phyloP scores from a whole-genome alignment of 2,329 filamentous ascomycete genomes.

The Beauveria sp. region DNA sequence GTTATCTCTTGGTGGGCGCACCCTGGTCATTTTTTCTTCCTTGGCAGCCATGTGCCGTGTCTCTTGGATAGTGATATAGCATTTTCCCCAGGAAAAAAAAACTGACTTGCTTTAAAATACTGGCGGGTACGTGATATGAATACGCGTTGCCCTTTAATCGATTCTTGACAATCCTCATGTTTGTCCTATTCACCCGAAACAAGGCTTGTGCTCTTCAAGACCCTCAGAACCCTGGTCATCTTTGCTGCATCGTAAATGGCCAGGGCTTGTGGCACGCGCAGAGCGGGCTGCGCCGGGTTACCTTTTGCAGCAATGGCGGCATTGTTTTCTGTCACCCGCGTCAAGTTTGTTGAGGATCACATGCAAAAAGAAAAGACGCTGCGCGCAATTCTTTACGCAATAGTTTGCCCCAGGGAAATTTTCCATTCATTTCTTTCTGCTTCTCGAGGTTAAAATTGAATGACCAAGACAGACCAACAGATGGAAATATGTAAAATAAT shows the following conservation, averaged over 20 bases:
- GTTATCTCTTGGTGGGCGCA: neutral
- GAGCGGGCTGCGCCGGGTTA: neutral
- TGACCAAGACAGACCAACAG: neutral
- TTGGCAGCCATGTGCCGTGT: neutral
- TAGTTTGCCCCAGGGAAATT: neutral
- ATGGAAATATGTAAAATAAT: neutral
- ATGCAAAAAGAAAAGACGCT: constrained; percentile 2
- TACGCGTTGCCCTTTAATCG: neutral
- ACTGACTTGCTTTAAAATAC: too few species aligned
- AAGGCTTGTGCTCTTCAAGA: too few species aligned
- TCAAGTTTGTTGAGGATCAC: constrained; percentile 12
- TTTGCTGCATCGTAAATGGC: too few species aligned
- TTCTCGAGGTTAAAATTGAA: neutral
- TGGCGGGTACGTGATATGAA: too few species aligned
- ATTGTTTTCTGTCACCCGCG: too few species aligned
- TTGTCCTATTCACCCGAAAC: too few species aligned
- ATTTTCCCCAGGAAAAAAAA: too few species aligned
- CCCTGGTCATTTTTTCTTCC: neutral
- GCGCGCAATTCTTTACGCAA: neutral
- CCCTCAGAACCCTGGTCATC: too few species aligned
- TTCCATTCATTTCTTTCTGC: neutral
- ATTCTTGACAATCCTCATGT: too few species aligned
- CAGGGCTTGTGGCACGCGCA: neutral
- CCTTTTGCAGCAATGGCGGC: neutral
- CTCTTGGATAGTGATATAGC: neutral